Percentiles rank a stretch among this genome's conserved stretches.
phyloP scores from a whole-genome alignment of 2,329 filamentous ascomycete species.

The Talaromyces islandicus region DNA sequence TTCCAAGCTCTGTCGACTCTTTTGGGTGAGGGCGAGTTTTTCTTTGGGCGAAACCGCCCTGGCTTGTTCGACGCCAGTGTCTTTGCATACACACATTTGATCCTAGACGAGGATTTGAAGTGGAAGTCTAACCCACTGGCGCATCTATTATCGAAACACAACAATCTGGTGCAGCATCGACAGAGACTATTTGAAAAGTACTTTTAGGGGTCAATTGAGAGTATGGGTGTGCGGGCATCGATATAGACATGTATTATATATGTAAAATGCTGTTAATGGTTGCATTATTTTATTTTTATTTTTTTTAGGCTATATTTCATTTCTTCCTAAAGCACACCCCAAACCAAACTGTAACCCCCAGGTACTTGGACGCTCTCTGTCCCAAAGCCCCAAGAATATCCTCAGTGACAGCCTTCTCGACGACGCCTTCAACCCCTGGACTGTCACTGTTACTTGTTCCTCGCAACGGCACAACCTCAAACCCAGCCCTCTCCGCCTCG shows the following conservation, averaged over 20 bases:
- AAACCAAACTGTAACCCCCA: conserved; percentile 51
- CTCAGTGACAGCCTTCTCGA: conserved; percentile 44
- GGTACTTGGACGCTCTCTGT: conserved; percentile 58
- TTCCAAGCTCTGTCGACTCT: conserved; percentile 57
- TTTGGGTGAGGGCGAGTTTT: conserved; percentile 55
- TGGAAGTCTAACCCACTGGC: conserved; percentile 61
- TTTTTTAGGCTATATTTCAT: conserved; percentile 2
- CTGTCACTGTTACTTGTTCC: not conserved
- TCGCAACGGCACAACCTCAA: conserved; percentile 35
- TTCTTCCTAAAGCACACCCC: conserved; percentile 42
- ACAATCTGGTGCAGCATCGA: conserved; percentile 61
- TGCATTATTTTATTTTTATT: not conserved
- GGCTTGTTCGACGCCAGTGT: conserved; percentile 80
- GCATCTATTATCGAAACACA: conserved; percentile 50
- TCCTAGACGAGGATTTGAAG: conserved; percentile 58
- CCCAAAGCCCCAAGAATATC: conserved; percentile 56
- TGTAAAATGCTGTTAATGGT: conserved; percentile 7
- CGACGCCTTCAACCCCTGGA: conserved; percentile 27
- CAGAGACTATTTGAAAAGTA: conserved; percentile 51
- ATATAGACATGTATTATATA: conserved; percentile 9
- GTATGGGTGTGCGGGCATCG: not conserved
- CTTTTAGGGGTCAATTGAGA: conserved; percentile 28
- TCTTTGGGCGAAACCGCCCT: conserved; percentile 54
- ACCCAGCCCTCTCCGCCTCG: conserved; percentile 43
- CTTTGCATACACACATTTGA: conserved; percentile 81